Conservation (phyloP, 306 rosid genomes). For the Albizia julibrissin region DNA sequence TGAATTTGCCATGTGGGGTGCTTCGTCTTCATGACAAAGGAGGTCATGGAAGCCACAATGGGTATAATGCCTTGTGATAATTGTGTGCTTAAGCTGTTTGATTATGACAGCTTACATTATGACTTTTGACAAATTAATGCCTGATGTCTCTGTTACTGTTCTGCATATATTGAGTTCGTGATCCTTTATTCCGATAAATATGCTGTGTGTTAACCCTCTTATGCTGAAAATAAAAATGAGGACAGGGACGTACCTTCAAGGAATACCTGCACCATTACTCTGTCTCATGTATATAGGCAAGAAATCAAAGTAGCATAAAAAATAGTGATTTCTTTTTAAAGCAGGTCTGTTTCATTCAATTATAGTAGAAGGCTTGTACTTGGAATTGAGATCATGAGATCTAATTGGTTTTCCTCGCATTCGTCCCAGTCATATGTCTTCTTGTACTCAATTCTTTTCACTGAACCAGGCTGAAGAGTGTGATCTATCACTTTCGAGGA, state of each 20-base stretch:
- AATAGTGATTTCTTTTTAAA: neutral
- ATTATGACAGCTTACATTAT: constrained; percentile 12
- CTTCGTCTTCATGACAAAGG: constrained; percentile 82
- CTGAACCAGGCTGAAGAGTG: constrained; percentile 77
- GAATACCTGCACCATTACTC: constrained; percentile 20
- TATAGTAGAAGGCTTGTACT: constrained; percentile 19
- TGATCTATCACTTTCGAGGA: constrained; percentile 75
- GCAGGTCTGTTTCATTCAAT: neutral
- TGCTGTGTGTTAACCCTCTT: constrained; percentile 12
- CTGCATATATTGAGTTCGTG: constrained; percentile 6
- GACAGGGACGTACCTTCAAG: neutral
- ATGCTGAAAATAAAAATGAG: constrained; percentile 10
- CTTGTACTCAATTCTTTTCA: constrained; percentile 31
- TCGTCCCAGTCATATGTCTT: constrained; percentile 20
- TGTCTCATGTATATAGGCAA: constrained; percentile 22
- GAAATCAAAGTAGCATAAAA: constrained; percentile 10
- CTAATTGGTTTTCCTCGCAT: constrained; percentile 22
- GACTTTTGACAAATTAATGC: constrained; percentile 18
- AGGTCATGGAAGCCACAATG: constrained; percentile 86
- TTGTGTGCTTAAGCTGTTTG: constrained; percentile 13
- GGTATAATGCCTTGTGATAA: constrained; percentile 46
- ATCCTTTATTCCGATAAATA: constrained; percentile 14
- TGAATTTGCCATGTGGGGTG: constrained; percentile 91
- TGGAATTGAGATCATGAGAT: constrained; percentile 30
- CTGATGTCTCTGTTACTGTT: neutral